Percentiles rank a stretch among this genome's conserved stretches.
Evolutionary conservation across 768 basidiomycete species (phyloP).

Genomic region (Candolleomyces aberdarensis): DNA sequence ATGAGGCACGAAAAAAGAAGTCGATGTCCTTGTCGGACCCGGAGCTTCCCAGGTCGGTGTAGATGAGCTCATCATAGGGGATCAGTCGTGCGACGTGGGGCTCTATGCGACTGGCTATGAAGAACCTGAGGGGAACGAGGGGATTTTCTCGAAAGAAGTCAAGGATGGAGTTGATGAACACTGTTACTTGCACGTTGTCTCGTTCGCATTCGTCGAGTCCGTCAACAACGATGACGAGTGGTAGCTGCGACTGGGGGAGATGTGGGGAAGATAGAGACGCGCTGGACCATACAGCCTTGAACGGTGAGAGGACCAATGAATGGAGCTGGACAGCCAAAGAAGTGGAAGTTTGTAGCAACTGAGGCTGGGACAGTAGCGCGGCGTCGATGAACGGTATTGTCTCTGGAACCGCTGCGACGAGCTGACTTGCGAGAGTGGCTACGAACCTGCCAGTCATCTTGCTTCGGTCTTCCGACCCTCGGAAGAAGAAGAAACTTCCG

Average conservation of each 20-base stretch:
- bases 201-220: constrained; percentile 17
- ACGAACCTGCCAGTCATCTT: constrained; percentile 3
- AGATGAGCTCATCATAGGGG: neutral
- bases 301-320: constrained; percentile 8
- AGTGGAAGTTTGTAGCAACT: neutral
- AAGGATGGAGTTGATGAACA: constrained; percentile 1
- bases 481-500: constrained; percentile 15
- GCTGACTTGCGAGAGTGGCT: constrained; percentile 14
- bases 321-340: constrained; percentile 4
- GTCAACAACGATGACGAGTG: constrained; percentile 13
- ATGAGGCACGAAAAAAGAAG: neutral
- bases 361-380: neutral
- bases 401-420: constrained; percentile 1
- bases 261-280: neutral
- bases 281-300: neutral
- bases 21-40: neutral
- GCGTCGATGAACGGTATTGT: neutral
- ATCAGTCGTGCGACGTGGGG: neutral
- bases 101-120: neutral
- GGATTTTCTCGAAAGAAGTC: neutral
- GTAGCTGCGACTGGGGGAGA: neutral
- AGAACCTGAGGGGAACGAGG: neutral
- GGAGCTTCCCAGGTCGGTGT: neutral
- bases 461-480: constrained; percentile 1
- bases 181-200: constrained; percentile 2